Evolutionary conservation across 2,329 filamentous ascomycete species (phyloP).

Genomic region (Exophiala xenobiotica): DNA sequence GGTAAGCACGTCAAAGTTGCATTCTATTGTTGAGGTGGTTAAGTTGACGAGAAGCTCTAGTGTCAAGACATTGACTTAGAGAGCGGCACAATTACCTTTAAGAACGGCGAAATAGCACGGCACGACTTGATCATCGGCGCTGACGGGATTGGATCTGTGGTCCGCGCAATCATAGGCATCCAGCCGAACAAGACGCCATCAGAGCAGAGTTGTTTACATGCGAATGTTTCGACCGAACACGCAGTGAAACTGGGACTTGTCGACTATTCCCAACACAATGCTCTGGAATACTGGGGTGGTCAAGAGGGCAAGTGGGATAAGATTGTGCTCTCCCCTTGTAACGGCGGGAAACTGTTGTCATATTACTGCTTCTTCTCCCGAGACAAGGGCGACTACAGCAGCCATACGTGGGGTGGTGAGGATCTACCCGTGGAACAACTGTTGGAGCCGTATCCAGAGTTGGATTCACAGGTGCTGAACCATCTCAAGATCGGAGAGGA

Average conservation of each 20-base stretch:
- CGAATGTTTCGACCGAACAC: conserved; percentile 63
- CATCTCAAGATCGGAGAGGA: conserved; percentile 62
- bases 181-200: conserved; percentile 59
- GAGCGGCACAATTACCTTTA: conserved; percentile 52
- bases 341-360: conserved; percentile 62
- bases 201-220: conserved; percentile 62
- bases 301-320: conserved; percentile 56
- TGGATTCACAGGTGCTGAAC: conserved; percentile 57
- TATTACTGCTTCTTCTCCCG: conserved; percentile 71
- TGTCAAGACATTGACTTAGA: conserved; percentile 52
- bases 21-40: no score
- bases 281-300: conserved; percentile 70
- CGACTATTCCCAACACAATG: conserved; percentile 61
- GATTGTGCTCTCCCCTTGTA: conserved; percentile 69
- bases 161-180: conserved; percentile 64
- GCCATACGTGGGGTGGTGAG: conserved; percentile 59
- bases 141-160: conserved; percentile 67
- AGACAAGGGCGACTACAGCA: conserved; percentile 59
- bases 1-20: no score
- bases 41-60: no score
- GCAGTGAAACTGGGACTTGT: conserved; percentile 60
- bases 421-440: conserved; percentile 57
- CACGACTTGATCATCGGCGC: conserved; percentile 65
- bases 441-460: conserved; percentile 58
- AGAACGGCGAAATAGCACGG: conserved; percentile 49